phyloP scores from a whole-genome alignment of 352 stramenopile genomes.

The Globisporangium ultimum region DNA sequence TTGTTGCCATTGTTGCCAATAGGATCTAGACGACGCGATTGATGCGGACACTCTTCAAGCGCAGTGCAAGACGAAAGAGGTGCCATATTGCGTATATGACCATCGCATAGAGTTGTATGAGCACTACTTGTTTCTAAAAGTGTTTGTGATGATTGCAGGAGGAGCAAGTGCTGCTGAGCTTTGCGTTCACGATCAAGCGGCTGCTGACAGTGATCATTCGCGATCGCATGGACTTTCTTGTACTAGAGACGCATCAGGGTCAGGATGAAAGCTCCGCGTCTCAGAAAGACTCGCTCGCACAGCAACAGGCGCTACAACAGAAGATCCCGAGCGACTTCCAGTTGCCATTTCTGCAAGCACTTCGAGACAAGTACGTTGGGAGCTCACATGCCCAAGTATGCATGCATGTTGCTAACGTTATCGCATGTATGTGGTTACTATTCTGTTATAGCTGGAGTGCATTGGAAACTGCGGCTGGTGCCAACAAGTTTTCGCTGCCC shows the following conservation, averaged over 20 bases:
- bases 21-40: conserved; percentile 9
- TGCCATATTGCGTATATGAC: not conserved
- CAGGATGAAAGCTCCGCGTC: conserved; percentile 8
- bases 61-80: conserved; percentile 12
- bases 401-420: not conserved
- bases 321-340: conserved; percentile 43
- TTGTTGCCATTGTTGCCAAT: not conserved
- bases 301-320: conserved; percentile 29
- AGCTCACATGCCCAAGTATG: not conserved
- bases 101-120: no score
- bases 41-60: conserved; percentile 9
- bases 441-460: conserved; percentile 21
- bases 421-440: not conserved
- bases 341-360: conserved; percentile 34
- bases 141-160: conserved; percentile 21
- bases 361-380: conserved; percentile 24
- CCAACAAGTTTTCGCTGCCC: conserved; percentile 26
- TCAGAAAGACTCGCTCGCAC: conserved; percentile 25
- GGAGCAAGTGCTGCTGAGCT: conserved; percentile 31
- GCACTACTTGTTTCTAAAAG: not conserved
- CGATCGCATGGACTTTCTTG: conserved; percentile 52
- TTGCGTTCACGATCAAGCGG: conserved; percentile 32
- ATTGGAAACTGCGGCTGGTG: conserved; percentile 13
- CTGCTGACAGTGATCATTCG: conserved; percentile 45
- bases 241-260: conserved; percentile 17